Evolutionary conservation across 257 asterid genomes (phyloP), one percentile per base, ranked within the genome.

Genomic region (Nicotiana benthamiana): DNA sequence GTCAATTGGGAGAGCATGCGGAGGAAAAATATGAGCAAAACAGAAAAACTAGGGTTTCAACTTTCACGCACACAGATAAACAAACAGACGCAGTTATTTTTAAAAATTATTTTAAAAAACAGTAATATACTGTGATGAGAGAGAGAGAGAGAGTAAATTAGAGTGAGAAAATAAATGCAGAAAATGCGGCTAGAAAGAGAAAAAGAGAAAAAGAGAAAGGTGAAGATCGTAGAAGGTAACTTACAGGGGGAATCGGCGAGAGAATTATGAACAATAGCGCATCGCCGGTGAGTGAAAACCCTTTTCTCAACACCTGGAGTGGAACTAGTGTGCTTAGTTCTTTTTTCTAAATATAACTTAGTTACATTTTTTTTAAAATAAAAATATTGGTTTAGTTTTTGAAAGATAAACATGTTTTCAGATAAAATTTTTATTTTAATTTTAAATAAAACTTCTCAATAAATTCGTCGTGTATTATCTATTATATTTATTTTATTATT

Each of bases 131-230:
- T n/a, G 77, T 6, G 75, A 4, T 17, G 20, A 51, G 22, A 51
- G 12, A 60, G 43, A 16, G 54, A 36, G 10, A n/a, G 3, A 18
- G 32, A 16, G 27, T 2, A 7, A 5, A 43, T 40, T 1, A 27
- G 52, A n/a, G 5, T 7, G 18, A 24, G 18, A 28, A 51, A 70
- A 9, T 17, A 15, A 36, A 43, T 70, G 27, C 20, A 70, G 75
- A 80, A 72, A 83, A 85, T 65, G 83, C 77, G 80, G 81, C 63
- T 79, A 81, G 5, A 84, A 36, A 5, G 32, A 57, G 34, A n/a
- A 51, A 27, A 27, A 5, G 34, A 57, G 36, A n/a, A 52, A 48
- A 40, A 18, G 60, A 9, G 36, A 36, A 53, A 5, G 40, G 26
- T 5, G 54, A 76, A 1, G 85, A 83, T 68, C 81, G 67, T 60